Percentiles rank a stretch among this genome's conserved stretches.
phyloP scores from a whole-genome alignment of 495 filamentous ascomycete genomes.

The Hypomontagnella submonticulosa region DNA sequence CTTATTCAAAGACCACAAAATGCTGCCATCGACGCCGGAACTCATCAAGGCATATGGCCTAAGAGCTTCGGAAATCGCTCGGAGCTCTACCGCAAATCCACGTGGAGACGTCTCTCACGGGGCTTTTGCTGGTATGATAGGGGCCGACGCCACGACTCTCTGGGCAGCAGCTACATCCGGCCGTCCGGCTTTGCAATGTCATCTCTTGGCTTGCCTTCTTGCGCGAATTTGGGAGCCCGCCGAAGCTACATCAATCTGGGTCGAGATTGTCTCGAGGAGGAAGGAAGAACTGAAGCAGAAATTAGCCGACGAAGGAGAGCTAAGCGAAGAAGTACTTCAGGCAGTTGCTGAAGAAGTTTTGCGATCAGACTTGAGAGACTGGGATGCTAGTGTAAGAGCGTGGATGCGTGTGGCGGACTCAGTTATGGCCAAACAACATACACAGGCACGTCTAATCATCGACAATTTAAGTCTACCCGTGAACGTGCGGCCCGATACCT shows the following conservation, averaged over 20 bases:
- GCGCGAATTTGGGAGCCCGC: conserved; percentile 42
- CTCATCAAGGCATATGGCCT: conserved; percentile 52
- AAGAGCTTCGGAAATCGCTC: conserved; percentile 52
- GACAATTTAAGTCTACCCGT: conserved; percentile 49
- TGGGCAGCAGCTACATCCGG: conserved; percentile 57
- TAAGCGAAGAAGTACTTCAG: too few relatives aligned
- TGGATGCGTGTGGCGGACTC: conserved; percentile 50
- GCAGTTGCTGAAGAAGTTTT: conserved; percentile 32
- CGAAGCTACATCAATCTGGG: conserved; percentile 52
- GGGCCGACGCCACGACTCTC: conserved; percentile 49
- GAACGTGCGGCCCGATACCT: conserved; percentile 32
- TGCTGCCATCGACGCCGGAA: conserved; percentile 47
- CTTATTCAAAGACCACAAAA: conserved; percentile 47
- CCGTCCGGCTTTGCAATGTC: conserved; percentile 37
- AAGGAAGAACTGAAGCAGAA: conserved; percentile 32
- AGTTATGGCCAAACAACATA: conserved; percentile 41
- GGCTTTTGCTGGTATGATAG: too few relatives aligned
- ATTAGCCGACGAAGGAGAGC: conserved; percentile 23
- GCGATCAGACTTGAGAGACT: conserved; percentile 45
- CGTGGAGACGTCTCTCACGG: too few relatives aligned
- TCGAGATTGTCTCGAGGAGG: conserved; percentile 43
- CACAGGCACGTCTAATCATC: conserved; percentile 50
- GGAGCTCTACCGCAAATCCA: too few relatives aligned
- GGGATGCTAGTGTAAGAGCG: conserved; percentile 53
- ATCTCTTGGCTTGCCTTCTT: conserved; percentile 53